Percentiles rank a stretch among this genome's conserved stretches.
These are phyloP conservation scores for Schoenoplectus triqueter DNA, from an alignment of 202 grass and related monocot species.

Conservation along the genomic window DNA sequence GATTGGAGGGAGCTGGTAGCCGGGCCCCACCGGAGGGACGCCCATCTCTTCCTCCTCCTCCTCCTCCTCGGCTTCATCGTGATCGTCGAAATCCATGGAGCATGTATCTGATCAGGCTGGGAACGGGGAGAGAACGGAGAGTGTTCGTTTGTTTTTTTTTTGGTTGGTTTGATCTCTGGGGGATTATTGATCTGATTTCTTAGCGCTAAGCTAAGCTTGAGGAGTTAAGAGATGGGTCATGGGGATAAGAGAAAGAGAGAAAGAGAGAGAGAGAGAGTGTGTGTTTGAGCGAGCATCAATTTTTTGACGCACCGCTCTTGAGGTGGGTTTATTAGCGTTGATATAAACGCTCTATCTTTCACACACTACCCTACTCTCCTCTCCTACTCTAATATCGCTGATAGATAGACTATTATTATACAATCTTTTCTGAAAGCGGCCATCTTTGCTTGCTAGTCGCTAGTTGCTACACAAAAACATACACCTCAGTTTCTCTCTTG, in stretches of 20 bases:
- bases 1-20: conserved; percentile 54
- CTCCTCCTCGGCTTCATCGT: conserved; percentile 46
- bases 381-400: background rate
- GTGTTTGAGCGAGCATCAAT: conserved; percentile 10
- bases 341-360: conserved; percentile 38
- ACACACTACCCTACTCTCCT: conserved; percentile 1
- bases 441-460: conserved; percentile 3
- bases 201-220: conserved; percentile 43
- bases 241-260: conserved; percentile 40
- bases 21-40: conserved; percentile 58
- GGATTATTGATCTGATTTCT: conserved; percentile 28
- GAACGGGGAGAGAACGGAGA: background rate
- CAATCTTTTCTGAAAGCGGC: conserved; percentile 36
- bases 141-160: background rate
- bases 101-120: background rate
- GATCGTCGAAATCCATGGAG: conserved; percentile 71
- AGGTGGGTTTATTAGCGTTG: conserved; percentile 20
- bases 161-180: conserved; percentile 13
- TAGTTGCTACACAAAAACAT: conserved; percentile 20
- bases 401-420: background rate
- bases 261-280: conserved; percentile 26
- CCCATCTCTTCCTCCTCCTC: conserved; percentile 60
- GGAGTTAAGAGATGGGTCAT: conserved; percentile 46
- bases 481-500: conserved; percentile 15
- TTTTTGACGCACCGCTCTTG: conserved; percentile 25